phyloP scores from a whole-genome alignment of 169 alveolate species.

The Eimeria sp. region DNA sequence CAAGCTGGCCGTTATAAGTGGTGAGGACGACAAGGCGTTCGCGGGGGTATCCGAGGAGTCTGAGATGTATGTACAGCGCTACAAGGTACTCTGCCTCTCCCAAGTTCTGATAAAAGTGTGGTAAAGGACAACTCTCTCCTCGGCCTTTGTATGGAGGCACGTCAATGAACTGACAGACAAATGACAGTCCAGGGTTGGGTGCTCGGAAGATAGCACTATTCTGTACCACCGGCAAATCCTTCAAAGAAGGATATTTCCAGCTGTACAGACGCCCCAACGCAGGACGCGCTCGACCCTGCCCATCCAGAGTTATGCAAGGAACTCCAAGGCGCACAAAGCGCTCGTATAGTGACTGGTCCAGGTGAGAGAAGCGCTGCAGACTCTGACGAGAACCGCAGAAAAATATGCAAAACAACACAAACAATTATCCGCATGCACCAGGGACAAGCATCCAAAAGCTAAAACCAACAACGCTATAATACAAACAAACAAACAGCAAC shows the following conservation, averaged over 20 bases:
- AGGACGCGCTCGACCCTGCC: constrained; percentile 95
- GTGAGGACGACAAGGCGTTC: constrained; percentile 92
- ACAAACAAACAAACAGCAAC: neutral
- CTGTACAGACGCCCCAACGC: constrained; percentile 93
- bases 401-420: neutral
- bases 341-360: constrained; percentile 92
- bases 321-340: constrained; percentile 91
- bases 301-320: constrained; percentile 91
- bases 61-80: constrained; percentile 95
- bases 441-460: neutral
- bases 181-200: constrained; percentile 88
- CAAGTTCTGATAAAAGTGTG: constrained; percentile 95
- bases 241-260: constrained; percentile 91
- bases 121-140: constrained; percentile 94
- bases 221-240: constrained; percentile 85
- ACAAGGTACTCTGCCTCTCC: constrained; percentile 97
- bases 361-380: constrained; percentile 89
- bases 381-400: constrained; percentile 61
- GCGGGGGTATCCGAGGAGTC: constrained; percentile 93
- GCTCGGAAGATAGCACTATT: constrained; percentile 68
- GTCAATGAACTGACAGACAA: constrained; percentile 92
- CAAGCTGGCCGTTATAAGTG: constrained; percentile 97
- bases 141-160: constrained; percentile 89
- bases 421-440: neutral
- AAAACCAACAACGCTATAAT: neutral